phyloP scores from a whole-genome alignment of 345 rosid species.

The Diplotaxis tenuifolia region DNA sequence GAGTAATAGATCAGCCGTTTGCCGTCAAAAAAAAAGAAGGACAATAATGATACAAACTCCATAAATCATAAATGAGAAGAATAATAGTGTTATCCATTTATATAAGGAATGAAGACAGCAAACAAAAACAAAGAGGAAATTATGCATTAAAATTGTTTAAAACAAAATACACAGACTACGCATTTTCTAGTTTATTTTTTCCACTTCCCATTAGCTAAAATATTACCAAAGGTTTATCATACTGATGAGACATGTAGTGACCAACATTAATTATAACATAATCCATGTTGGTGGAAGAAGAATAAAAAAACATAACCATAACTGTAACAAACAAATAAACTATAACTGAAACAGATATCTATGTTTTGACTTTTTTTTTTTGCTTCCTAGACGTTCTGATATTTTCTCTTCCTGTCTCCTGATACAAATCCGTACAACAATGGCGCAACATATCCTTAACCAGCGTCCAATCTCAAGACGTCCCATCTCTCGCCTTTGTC shows the following conservation, averaged over 20 bases:
- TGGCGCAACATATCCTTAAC: neutral
- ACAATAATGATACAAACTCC: no score
- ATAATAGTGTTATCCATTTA: no score
- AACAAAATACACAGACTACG: neutral
- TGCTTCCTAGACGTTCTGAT: neutral
- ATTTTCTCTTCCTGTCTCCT: neutral
- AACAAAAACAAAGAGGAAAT: neutral
- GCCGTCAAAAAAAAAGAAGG: no score
- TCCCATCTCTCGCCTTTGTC: constrained; percentile 46
- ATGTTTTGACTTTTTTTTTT: neutral
- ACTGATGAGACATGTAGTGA: neutral
- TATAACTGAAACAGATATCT: neutral
- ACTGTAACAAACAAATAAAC: neutral
- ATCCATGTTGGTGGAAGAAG: neutral
- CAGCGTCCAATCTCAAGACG: constrained; percentile 10
- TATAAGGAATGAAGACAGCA: neutral
- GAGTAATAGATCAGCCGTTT: no score
- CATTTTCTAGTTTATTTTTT: neutral
- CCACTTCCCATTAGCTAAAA: neutral
- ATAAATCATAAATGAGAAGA: no score
- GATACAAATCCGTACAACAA: constrained; percentile 17
- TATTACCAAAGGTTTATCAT: neutral
- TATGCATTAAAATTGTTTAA: neutral
- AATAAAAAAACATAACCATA: neutral
- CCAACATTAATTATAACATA: neutral